Base-by-base conservation (phyloP, 2,329 filamentous ascomycete species). In the Fusarium tjaetaba region DNA sequence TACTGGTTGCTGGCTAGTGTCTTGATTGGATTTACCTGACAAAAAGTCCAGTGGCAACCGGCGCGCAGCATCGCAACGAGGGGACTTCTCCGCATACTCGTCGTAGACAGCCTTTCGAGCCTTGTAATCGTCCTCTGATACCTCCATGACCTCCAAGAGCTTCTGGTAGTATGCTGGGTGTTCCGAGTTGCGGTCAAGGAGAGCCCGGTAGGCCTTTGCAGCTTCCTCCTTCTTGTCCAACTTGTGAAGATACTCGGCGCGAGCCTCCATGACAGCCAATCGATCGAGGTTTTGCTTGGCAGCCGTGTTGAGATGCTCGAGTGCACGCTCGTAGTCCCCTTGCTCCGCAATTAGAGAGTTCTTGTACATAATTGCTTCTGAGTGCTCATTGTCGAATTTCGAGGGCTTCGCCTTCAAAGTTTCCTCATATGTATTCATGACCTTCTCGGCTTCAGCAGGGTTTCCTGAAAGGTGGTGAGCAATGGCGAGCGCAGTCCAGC, bases 401-500 rank as follows among this genome's bases (percentile, higher is more conserved):
- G 91, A 88, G 3, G 95, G 94, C 15, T 92, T 89, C 18, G 89
- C 88, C 85, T 97, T 98, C 73, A 99, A 83, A 1, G 96, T 98
- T 71, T 96, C 94, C 83, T 99, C 96, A 82, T 96, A 99, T 22
- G 93, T 97, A 52, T 91, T 94, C 77, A 99, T 85, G 45, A 97
- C 93, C 78, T 95, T 94, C 85, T 99, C 96, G 36, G 96, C 97
- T 78, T 96, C 93, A 49, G 88, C 84, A 70, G 96, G 86, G 80
- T 97, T 93, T 4, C 96, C 96, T n/a, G 91, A 89, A 59, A 99
- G 87, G 79, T 99, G 96, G 81, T 97, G 91, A 41, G 96, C 96
- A 65, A 98, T 93, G 45, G 96, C 96, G 69, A 99, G 86, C n/a
- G 94, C 96, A 9, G 96, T 98, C 97, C 97, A 99, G 84, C 96